phyloP scores from a whole-genome alignment of 2,329 filamentous ascomycete genomes.

The Rugonectria rugulosa region DNA sequence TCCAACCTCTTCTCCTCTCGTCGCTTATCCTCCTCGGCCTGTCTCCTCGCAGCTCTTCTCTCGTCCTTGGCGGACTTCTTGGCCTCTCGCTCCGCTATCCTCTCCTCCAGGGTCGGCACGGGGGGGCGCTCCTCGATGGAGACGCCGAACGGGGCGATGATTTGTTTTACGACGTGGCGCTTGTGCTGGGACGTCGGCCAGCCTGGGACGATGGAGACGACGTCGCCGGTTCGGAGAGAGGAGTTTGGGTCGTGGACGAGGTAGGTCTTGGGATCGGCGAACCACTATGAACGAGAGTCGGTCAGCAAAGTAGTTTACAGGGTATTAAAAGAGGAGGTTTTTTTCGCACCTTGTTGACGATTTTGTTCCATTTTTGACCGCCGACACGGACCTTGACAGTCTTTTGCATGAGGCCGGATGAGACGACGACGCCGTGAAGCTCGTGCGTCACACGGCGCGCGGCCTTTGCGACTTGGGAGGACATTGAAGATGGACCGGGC shows the following conservation, averaged over 20 bases:
- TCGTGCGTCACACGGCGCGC: constrained; percentile 57
- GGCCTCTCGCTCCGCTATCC: constrained; percentile 60
- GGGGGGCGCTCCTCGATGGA: constrained; percentile 70
- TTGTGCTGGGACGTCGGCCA: constrained; percentile 72
- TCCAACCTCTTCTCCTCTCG: constrained; percentile 38
- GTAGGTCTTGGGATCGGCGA: constrained; percentile 68
- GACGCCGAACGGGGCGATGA: constrained; percentile 73
- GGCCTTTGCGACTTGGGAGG: constrained; percentile 50
- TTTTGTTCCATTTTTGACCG: constrained; percentile 74
- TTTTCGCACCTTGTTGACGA: constrained; percentile 75
- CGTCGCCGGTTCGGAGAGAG: constrained; percentile 76
- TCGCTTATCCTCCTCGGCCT: constrained; percentile 32
- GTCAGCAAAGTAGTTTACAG: background rate
- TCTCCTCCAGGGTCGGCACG: constrained; percentile 70
- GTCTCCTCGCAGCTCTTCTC: constrained; percentile 51
- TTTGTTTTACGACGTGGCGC: constrained; percentile 76
- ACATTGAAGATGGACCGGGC: constrained; percentile 42
- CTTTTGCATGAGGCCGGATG: constrained; percentile 78
- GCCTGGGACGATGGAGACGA: constrained; percentile 73
- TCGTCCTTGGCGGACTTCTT: constrained; percentile 66
- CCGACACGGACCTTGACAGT: constrained; percentile 81
- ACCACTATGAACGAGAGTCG: constrained; percentile 62
- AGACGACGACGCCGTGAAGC: constrained; percentile 75
- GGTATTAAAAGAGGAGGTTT: background rate
- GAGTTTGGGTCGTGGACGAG: constrained; percentile 82